Evolutionary conservation across 78 protist genomes (phyloP), one percentile per base, ranked within the genome.

Genomic region (Dictyostelium capitatum): DNA sequence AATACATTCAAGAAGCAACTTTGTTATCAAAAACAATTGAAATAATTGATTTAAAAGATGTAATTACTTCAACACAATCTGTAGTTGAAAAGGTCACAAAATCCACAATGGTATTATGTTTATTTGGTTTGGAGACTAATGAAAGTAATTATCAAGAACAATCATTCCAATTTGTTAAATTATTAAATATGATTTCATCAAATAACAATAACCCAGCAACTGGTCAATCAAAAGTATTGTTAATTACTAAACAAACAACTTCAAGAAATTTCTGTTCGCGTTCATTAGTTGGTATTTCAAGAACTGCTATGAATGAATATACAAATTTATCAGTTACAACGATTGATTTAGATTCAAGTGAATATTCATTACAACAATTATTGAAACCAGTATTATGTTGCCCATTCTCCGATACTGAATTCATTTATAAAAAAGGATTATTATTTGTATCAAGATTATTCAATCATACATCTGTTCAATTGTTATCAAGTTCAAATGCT

Each of bases 301-400:
- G 79, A 48, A 77, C 93, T 30, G 65, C 81, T 19, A 28, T 28
- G 54, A 87, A 87, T 65, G 80, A 70, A 50, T 64, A 70, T 59
- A 37, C 81, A 51, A 46, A 56, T 14, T n/a, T 87, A 4, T 7
- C 62, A 5, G 48, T 77, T 3, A 25, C 37, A 4, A 12, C 57
- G 0, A 77, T 87, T 20, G 93, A 87, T 51, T 75, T 87, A 11
- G 93, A 87, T 50, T 54, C 73, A 32, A 19, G n/a, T 28, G 64
- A 77, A 3, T 48, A 79, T 56, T 8, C 67, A 19, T 28, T 48
- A 8, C 14, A 41, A 25, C 50, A 23, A 48, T 23, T 46, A 25
- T n/a, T 75, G n/a, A 25, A 25, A 75, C 62, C 43, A 75, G 14
- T 41, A n/a, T 75, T 41, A 48, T 14, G 19, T 11, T 32, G 20